Conservation (phyloP, 495 filamentous ascomycete species). For the Tetracladium marchalianum region DNA sequence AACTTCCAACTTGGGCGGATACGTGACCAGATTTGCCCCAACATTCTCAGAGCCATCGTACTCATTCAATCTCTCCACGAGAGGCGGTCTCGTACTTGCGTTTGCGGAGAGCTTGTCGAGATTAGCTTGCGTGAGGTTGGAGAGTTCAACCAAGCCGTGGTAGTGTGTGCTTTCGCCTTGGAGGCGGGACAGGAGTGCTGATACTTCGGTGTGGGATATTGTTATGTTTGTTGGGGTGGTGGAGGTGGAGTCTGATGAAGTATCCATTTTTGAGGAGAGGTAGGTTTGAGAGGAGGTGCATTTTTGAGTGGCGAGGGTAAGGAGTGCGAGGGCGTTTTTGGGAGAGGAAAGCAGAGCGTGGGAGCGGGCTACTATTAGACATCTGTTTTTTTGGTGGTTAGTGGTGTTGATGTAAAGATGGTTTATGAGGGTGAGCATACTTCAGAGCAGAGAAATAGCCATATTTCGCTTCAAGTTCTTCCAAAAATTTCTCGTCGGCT, state of each 20-base stretch:
- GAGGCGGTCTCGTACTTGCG: conserved; percentile 24
- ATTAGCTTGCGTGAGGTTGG: conserved; percentile 40
- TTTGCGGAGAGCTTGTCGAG: conserved; percentile 2
- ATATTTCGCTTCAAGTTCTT: conserved; percentile 66
- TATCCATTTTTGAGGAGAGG: conserved; percentile 22
- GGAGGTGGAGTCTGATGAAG: not conserved
- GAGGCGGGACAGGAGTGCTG: conserved; percentile 49
- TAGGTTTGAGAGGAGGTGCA: conserved; percentile 28
- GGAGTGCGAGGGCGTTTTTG: conserved; percentile 80
- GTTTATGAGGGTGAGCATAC: conserved; percentile 32
- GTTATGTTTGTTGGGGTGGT: conserved; percentile 44
- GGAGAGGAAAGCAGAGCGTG: conserved; percentile 62
- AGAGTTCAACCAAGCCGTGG: conserved; percentile 73
- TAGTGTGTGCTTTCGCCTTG: conserved; percentile 61
- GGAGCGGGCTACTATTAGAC: conserved; percentile 75
- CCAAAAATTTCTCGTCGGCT: conserved; percentile 67
- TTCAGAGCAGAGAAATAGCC: conserved; percentile 83
- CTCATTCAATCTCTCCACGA: conserved; percentile 64
- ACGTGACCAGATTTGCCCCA: conserved; percentile 70
- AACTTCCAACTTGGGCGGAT: conserved; percentile 71
- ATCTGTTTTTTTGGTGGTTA: conserved; percentile 40
- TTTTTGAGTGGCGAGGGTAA: conserved; percentile 46
- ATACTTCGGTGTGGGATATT: conserved; percentile 45
- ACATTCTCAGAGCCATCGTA: conserved; percentile 57
- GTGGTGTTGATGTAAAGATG: not conserved